Percentiles rank a stretch among this genome's conserved stretches.
These are phyloP conservation scores for Helichrysum umbraculigerum DNA, from an alignment of 129 eudicot genomes.

Conservation along the genomic window DNA sequence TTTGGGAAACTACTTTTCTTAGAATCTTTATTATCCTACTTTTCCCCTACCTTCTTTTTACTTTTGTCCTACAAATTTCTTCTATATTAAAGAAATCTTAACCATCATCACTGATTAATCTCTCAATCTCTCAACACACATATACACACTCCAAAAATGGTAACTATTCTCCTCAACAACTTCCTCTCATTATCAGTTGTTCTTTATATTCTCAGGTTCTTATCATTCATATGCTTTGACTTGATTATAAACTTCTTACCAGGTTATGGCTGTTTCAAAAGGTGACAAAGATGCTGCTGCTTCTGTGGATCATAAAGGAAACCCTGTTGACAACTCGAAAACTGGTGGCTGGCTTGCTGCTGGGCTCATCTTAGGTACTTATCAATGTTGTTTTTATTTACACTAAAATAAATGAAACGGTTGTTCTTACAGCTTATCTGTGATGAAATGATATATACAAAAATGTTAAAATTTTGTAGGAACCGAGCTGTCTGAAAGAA, in stretches of 20 bases:
- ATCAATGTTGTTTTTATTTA: background rate
- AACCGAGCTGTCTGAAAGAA: constrained; percentile 85
- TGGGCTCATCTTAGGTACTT: constrained; percentile 86
- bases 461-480: constrained; percentile 37
- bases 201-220: background rate
- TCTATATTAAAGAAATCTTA: constrained; percentile 20
- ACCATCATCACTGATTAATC: constrained; percentile 9
- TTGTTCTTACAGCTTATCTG: background rate
- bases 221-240: constrained; percentile 17
- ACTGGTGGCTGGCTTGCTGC: constrained; percentile 99
- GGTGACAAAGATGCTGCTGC: constrained; percentile 47
- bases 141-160: constrained; percentile 32
- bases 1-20: constrained; percentile 28
- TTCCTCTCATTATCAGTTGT: constrained; percentile 17
- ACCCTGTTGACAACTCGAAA: constrained; percentile 72
- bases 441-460: background rate
- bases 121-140: constrained; percentile 18
- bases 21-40: constrained; percentile 27
- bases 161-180: constrained; percentile 23
- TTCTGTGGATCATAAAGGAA: constrained; percentile 65
- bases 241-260: constrained; percentile 22
- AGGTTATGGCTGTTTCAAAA: constrained; percentile 57
- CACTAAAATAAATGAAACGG: background rate
- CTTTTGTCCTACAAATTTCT: constrained; percentile 26
- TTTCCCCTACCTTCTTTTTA: constrained; percentile 40